Evolutionary conservation across 768 basidiomycete species (phyloP).

Genomic region (Boletus insuetus): DNA sequence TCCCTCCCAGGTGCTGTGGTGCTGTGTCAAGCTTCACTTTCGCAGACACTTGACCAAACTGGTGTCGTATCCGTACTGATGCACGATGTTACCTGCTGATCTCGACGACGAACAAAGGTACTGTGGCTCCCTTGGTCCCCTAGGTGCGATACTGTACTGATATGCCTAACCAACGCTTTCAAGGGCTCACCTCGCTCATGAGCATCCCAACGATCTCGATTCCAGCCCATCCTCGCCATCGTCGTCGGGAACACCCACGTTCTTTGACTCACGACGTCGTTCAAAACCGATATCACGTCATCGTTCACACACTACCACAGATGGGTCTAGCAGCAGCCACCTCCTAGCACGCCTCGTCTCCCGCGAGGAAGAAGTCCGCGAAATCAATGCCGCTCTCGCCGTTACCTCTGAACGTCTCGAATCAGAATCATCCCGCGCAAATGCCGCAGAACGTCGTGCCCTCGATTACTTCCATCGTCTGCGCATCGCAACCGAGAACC

Average conservation of each 20-base stretch:
- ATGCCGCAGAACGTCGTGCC: conserved; percentile 45
- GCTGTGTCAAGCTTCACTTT: conserved; percentile 1
- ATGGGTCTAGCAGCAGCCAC: conserved; percentile 29
- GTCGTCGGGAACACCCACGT: conserved; percentile 15
- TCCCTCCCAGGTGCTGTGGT: conserved; percentile 7
- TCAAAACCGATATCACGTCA: conserved; percentile 28
- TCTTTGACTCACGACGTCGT: conserved; percentile 16
- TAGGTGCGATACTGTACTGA: not conserved
- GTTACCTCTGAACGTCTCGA: conserved; percentile 36
- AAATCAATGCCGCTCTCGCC: conserved; percentile 27
- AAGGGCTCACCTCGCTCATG: conserved; percentile 26
- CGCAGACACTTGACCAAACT: not conserved
- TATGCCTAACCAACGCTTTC: not conserved
- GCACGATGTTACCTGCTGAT: conserved; percentile 28
- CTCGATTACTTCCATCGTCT: conserved; percentile 44
- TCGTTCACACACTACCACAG: conserved; percentile 26
- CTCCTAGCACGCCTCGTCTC: conserved; percentile 31
- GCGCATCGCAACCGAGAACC: conserved; percentile 39
- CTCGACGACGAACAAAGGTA: conserved; percentile 31
- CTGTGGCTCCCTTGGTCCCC: not conserved
- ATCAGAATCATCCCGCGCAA: conserved; percentile 40
- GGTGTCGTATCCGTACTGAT: conserved; percentile 13
- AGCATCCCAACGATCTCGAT: conserved; percentile 31
- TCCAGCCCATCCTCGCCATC: conserved; percentile 29
- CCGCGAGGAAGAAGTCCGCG: conserved; percentile 31